A percentile compares a stretch with the other conserved stretches of the same genome.
phyloP scores from a whole-genome alignment of 2,329 filamentous ascomycete species.

The Calonectria pteridis region DNA sequence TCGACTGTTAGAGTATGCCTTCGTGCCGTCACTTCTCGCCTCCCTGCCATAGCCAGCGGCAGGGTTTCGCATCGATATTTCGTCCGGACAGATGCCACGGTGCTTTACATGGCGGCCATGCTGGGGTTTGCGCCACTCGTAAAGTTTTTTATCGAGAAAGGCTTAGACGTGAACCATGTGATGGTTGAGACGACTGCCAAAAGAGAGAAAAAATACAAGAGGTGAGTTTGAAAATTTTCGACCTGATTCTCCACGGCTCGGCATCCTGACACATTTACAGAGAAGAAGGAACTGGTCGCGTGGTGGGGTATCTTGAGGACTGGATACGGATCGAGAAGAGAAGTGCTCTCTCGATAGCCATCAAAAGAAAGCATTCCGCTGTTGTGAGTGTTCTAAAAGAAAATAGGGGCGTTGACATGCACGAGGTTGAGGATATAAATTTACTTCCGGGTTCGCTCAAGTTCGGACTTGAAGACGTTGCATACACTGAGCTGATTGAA shows the following conservation, averaged over 20 bases:
- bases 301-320: not conserved
- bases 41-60: no score
- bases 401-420: not conserved
- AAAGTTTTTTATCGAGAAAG: not conserved
- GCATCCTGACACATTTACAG: no score
- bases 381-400: not conserved
- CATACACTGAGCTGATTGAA: not conserved
- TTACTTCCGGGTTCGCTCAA: not conserved
- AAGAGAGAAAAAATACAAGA: not conserved
- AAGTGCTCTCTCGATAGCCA: slow-evolving; percentile 1
- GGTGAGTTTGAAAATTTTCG: not conserved
- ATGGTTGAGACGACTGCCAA: not conserved
- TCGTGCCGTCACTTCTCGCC: no score
- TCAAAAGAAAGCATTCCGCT: not conserved
- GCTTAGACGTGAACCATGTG: not conserved
- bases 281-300: not conserved
- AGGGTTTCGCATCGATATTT: no score
- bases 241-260: no score
- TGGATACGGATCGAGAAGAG: not conserved
- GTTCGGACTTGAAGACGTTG: not conserved
- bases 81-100: not conserved
- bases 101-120: not conserved
- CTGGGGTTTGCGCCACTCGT: not conserved
- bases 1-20: not conserved
- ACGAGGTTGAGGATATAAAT: not conserved